Evolutionary conservation across 1,284 basidiomycete genomes (phyloP).

Genomic region (Microbotryum lychnidis-dioicae): DNA sequence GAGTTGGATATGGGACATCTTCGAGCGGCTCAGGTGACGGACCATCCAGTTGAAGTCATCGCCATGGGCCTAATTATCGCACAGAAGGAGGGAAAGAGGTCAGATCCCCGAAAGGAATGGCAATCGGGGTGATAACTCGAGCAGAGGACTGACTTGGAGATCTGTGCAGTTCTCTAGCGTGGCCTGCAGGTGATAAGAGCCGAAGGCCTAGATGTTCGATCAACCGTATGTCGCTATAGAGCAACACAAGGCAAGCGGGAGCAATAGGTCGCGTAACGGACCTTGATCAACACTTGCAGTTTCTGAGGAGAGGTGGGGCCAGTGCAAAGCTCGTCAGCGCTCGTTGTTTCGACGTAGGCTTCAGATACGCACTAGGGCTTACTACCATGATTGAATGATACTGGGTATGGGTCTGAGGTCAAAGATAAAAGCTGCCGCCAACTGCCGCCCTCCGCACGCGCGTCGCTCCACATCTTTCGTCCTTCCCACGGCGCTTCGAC

Average conservation of each 20-base stretch:
- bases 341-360: not conserved
- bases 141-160: slow-evolving; percentile 6
- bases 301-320: slow-evolving; percentile 8
- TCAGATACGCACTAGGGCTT: not conserved
- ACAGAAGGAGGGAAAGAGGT: not conserved
- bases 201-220: no score
- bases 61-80: slow-evolving; percentile 16
- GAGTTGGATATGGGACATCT: not conserved
- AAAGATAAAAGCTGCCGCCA: not conserved
- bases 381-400: slow-evolving; percentile 15
- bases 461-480: not conserved
- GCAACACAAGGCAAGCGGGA: no score
- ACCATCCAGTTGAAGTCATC: slow-evolving; percentile 26
- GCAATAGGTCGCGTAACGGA: no score
- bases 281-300: slow-evolving; percentile 27
- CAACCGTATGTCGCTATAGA: no score
- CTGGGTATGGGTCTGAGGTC: not conserved
- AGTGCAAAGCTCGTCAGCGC: not conserved
- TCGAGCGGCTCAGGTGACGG: not conserved
- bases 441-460: not conserved
- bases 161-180: slow-evolving; percentile 27
- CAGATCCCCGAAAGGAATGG: not conserved
- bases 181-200: not conserved
- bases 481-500: no score
- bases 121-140: no score